Base-by-base conservation (phyloP, 1,284 basidiomycete genomes). In the Cerioporus squamosus region DNA sequence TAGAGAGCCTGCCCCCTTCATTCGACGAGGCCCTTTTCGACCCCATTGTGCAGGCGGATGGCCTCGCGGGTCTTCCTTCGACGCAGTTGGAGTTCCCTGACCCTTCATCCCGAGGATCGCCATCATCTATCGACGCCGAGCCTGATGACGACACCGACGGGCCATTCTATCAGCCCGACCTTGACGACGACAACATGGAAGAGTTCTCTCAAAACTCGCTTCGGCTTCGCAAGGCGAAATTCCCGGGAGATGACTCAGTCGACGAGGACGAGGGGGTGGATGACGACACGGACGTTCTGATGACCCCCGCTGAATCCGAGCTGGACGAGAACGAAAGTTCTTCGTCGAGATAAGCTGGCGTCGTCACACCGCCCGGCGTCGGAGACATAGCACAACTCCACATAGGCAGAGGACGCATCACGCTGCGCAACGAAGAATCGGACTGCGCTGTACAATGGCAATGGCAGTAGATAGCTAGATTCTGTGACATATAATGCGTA, bases 101-200 rank as follows among this genome's bases (percentile, higher is more conserved):
- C 61, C 78, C 78, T 7, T 74, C 79, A 36, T 73, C 70, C 46
- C 80, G 78, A 62, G 70, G 76, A 10, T 90, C 87, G 3, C 87
- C 88, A 15, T 90, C 87, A 1, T 88, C 87, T 5, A 79, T 81
- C 54, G 87, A 83, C 64, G 86, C 77, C 7, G 85, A 72, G 55
- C 62, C 67, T 3, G 72, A 73, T 55, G 65, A 61, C 44, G 61
- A 60, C 36, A 50, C 36, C 39, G 47, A 40, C 18, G 49, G 49
- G 23, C 23, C 47, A 22, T 45, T 51, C 26, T 48, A 31, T 31
- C 26, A 44, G 38, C 22, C 40, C 42, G 45, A 48, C 22, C 20
- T 20, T 9, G 40, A 47, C 42, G 51, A 61, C n/a, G n/a, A n/a
- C 17, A 22, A n/a, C 26, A 38, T 47, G 42, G 42, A 49, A 14